A percentile compares a stretch with the other conserved stretches of the same genome.
Conservation (phyloP, 2,329 filamentous ascomycete genomes). For the Thelonectria rubi region DNA sequence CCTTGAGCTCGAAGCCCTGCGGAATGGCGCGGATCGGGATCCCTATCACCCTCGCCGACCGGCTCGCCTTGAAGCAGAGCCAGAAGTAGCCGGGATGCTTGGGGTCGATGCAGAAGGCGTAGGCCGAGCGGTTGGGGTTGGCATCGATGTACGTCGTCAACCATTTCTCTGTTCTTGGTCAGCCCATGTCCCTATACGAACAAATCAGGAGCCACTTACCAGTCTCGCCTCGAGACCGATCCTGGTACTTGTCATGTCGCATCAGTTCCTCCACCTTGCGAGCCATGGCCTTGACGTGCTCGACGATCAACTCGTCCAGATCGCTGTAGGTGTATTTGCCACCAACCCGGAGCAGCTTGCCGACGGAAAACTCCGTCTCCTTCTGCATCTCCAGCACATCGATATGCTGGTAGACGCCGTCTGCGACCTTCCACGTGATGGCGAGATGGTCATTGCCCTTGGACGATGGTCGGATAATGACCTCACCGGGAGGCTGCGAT, state of each 20-base stretch:
- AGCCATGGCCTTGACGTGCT: constrained; percentile 97
- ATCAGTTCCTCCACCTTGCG: constrained; percentile 97
- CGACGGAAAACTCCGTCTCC: constrained; percentile 94
- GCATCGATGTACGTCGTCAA: constrained; percentile 94
- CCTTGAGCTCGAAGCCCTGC: constrained; percentile 90
- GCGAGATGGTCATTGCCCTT: constrained; percentile 96
- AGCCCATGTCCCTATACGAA: constrained; percentile 18
- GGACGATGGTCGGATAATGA: constrained; percentile 93
- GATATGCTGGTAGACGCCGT: constrained; percentile 96
- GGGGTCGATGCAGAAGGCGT: constrained; percentile 93
- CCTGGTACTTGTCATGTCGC: constrained; percentile 92
- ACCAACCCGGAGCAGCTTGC: constrained; percentile 83
- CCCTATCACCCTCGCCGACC: constrained; percentile 74
- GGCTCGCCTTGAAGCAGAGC: constrained; percentile 94
- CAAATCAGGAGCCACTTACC: constrained; percentile 69
- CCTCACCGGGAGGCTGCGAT: constrained; percentile 84
- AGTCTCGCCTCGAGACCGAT: constrained; percentile 79
- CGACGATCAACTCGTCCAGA: constrained; percentile 95
- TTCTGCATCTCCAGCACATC: constrained; percentile 97
- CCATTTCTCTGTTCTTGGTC: constrained; percentile 78
- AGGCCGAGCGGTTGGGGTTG: constrained; percentile 92
- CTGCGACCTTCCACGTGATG: constrained; percentile 97
- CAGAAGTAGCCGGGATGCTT: constrained; percentile 95
- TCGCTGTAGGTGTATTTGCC: constrained; percentile 93
- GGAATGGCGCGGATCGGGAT: constrained; percentile 93